phyloP scores from a whole-genome alignment of 1,284 basidiomycete genomes.

The Rhodotorula sp. region DNA sequence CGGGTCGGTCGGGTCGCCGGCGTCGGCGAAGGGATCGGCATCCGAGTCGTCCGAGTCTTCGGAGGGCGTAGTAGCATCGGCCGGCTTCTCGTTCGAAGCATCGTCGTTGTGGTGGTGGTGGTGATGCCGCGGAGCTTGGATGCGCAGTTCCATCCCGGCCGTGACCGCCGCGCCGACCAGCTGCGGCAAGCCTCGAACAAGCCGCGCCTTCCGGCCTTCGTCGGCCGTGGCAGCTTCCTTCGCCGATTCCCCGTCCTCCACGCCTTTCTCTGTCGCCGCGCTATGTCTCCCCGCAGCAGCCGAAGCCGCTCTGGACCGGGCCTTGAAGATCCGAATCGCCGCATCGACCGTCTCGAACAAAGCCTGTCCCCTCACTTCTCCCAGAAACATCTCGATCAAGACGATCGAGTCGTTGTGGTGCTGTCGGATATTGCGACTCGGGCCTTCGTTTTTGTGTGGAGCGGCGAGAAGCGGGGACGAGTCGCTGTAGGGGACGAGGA shows the following conservation, averaged over 20 bases:
- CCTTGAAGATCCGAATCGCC: conserved; percentile 29
- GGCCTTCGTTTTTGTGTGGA: background rate
- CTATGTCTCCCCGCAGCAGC: background rate
- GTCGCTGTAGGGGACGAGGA: background rate
- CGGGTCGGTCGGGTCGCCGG: conserved; percentile 23
- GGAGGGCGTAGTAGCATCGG: no score
- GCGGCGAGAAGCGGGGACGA: background rate
- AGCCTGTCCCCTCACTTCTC: conserved; percentile 36
- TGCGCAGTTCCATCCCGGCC: conserved; percentile 30
- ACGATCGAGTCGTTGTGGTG: conserved; percentile 35
- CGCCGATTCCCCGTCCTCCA: background rate
- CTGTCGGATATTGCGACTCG: background rate
- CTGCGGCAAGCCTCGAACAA: conserved; percentile 21
- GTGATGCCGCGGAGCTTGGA: conserved; percentile 18
- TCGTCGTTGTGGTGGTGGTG: background rate
- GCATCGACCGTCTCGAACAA: conserved; percentile 40
- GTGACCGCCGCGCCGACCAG: conserved; percentile 12
- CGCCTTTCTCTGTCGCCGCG: conserved; percentile 1
- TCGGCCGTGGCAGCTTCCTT: background rate
- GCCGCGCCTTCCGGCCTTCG: background rate
- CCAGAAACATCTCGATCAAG: conserved; percentile 36
- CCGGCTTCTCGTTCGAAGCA: background rate
- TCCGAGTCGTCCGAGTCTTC: background rate
- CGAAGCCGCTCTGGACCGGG: background rate
- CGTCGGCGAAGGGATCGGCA: background rate